These are phyloP conservation scores for Penicillium verrucosum DNA, from an alignment of 2,329 filamentous ascomycete species.

Conservation along the genomic window DNA sequence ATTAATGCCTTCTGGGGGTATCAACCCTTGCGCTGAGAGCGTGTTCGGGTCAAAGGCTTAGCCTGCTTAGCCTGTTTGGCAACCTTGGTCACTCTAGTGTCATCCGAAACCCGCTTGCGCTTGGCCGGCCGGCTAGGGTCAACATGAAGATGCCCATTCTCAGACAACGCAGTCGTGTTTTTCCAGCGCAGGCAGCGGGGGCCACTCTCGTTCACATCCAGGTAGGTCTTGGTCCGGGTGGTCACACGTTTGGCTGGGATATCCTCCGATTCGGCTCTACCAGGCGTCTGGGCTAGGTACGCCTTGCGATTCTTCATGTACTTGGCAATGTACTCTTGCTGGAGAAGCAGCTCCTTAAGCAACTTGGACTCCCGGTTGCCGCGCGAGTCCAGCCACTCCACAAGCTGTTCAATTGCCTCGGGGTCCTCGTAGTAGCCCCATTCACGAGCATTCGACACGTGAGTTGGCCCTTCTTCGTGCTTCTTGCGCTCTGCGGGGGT, in stretches of 20 bases:
- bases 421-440: slow-evolving; percentile 92
- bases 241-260: slow-evolving; percentile 54
- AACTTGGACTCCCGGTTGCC: slow-evolving; percentile 84
- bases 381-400: slow-evolving; percentile 83
- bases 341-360: slow-evolving; percentile 77
- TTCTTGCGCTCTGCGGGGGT: slow-evolving; percentile 82
- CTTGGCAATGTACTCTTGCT: slow-evolving; percentile 69
- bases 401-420: slow-evolving; percentile 70
- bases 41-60: slow-evolving; percentile 51
- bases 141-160: slow-evolving; percentile 59
- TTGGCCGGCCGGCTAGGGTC: slow-evolving; percentile 54
- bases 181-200: slow-evolving; percentile 61
- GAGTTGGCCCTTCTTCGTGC: slow-evolving; percentile 78
- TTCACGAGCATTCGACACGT: slow-evolving; percentile 70
- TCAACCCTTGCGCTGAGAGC: slow-evolving; percentile 35
- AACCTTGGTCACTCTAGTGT: slow-evolving; percentile 39
- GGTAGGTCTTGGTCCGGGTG: slow-evolving; percentile 61
- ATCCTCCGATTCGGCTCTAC: slow-evolving; percentile 49
- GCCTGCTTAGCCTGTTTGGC: slow-evolving; percentile 49
- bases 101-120: slow-evolving; percentile 46
- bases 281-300: slow-evolving; percentile 60
- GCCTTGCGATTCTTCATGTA: slow-evolving; percentile 77
- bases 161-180: slow-evolving; percentile 59
- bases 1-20: not conserved
- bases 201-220: slow-evolving; percentile 53